A percentile compares a stretch with the other conserved stretches of the same genome.
These are phyloP conservation scores for Magnaporthiopsis poae DNA, from an alignment of 2,329 filamentous ascomycete species.

Conservation along the genomic window DNA sequence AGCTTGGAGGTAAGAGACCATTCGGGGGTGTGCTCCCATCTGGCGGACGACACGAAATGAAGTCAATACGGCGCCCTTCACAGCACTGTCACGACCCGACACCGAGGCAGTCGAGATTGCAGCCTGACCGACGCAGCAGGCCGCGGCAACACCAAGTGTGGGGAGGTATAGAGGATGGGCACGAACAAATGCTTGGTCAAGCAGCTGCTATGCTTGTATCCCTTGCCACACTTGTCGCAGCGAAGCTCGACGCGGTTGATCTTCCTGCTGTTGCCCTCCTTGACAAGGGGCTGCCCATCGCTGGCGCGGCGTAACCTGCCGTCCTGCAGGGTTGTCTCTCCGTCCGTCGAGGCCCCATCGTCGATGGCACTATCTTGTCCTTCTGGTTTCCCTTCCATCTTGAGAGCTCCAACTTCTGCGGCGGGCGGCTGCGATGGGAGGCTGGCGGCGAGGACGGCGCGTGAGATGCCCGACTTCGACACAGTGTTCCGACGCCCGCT, in stretches of 20 bases:
- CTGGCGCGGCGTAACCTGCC: constrained; percentile 57
- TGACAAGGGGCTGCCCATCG: constrained; percentile 73
- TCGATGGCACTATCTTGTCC: constrained; percentile 56
- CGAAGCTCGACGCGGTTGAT: constrained; percentile 74
- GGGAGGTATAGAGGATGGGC: constrained; percentile 32
- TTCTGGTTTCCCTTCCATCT: constrained; percentile 37
- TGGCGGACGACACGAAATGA: constrained; percentile 36
- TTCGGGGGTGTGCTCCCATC: constrained; percentile 98
- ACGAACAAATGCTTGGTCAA: constrained; percentile 99
- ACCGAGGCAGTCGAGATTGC: background rate
- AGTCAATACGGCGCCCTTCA: constrained; percentile 26
- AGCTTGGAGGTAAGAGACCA: constrained; percentile 96
- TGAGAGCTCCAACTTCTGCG: constrained; percentile 20
- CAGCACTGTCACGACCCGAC: background rate
- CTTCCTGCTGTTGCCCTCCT: constrained; percentile 60
- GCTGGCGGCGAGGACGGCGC: constrained; percentile 43
- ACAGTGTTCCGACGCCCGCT: constrained; percentile 56
- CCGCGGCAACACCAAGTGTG: constrained; percentile 21
- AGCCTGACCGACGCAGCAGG: background rate
- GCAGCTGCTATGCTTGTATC: constrained; percentile 99
- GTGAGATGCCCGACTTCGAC: constrained; percentile 51
- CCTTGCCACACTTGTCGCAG: constrained; percentile 97
- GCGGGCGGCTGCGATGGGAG: constrained; percentile 49
- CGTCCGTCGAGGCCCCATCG: constrained; percentile 56
- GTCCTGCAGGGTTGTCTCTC: constrained; percentile 37